Evolutionary conservation across 768 basidiomycete species (phyloP).

Genomic region (Rhodotorula kratochvilovae): DNA sequence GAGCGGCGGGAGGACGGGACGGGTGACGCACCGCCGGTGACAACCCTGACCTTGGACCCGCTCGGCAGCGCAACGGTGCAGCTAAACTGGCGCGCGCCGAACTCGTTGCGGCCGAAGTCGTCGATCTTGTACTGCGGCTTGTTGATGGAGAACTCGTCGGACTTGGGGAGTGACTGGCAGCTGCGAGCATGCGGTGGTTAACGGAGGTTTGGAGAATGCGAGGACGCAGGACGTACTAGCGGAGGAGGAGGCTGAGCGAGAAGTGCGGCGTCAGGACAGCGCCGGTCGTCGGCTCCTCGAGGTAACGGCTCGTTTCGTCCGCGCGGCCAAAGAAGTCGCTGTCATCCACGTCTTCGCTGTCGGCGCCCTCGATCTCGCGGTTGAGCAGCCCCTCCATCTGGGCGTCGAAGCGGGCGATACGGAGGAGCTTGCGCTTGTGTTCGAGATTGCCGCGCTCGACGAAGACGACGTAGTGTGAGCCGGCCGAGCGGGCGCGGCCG

Average conservation of each 20-base stretch:
- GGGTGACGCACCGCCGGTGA: no score
- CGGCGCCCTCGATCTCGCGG: conserved; percentile 32
- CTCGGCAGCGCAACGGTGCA: conserved; percentile 8
- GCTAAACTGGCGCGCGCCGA: neutral
- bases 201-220: no score
- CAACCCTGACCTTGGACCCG: neutral
- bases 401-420: neutral
- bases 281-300: neutral
- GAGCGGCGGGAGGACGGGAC: no score
- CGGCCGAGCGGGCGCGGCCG: conserved; percentile 4
- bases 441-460: conserved; percentile 1
- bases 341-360: neutral
- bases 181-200: no score
- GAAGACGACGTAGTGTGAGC: conserved; percentile 18
- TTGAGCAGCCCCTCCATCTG: conserved; percentile 22
- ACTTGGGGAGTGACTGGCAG: conserved; percentile 10
- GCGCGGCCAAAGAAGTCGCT: conserved; percentile 13
- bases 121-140: neutral
- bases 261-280: conserved; percentile 19
- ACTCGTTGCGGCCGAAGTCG: neutral
- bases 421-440: conserved; percentile 7
- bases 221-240: no score
- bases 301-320: conserved; percentile 5
- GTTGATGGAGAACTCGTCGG: conserved; percentile 8
- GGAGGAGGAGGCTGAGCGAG: neutral